Base-by-base conservation (phyloP, 2,329 filamentous ascomycete species). In the Phaeomoniella chlamydospora region DNA sequence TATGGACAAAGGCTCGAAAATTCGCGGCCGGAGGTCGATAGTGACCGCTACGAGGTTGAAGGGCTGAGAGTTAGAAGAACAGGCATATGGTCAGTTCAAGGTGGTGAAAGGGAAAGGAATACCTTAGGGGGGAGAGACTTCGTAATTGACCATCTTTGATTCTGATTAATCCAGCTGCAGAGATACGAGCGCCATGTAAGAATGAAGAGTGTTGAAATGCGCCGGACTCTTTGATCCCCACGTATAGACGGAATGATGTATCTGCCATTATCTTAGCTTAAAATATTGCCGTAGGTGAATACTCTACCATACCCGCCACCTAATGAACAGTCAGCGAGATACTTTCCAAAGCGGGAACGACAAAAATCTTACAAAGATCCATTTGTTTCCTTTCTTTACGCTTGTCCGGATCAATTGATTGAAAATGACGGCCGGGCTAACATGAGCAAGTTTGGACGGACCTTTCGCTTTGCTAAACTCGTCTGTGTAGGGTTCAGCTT, bases 181-280 rank as follows among this genome's bases (percentile, higher is more conserved):
- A 74, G 36, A 94, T 86, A 10, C 86, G 74, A 6, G 77, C 71
- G 15, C 86, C 87, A 42, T 87, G 81, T 2, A 94, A 66, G 49
- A 94, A 94, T 0, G 83, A 90, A 10, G 80, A 87, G 56, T 94
- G 87, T 49, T 94, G 87, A 49, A 94, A 94, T 3, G 81, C 76
- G 9, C 87, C 87, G 3, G 77, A 80, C 53, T 82, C 75, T 51
- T 94, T 94, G 62, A 94, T 90, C 33, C 86, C 86, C 19, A 94
- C 75, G 53, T 93, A 94, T 0, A 94, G 65, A 1, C 55, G 53
- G 31, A 87, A 90, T 1, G 73, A 79, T 1, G 83, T 88, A 56
- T 94, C 86, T 15, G 81, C 80, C 5, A 87, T 55, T 6, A 26
- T 26, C 9, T 26, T 6, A 26, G 22, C n/a, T 26, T 26, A 55